Evolutionary conservation across 2,329 filamentous ascomycete genomes (phyloP).

Genomic region (Stenocarpella maydis): DNA sequence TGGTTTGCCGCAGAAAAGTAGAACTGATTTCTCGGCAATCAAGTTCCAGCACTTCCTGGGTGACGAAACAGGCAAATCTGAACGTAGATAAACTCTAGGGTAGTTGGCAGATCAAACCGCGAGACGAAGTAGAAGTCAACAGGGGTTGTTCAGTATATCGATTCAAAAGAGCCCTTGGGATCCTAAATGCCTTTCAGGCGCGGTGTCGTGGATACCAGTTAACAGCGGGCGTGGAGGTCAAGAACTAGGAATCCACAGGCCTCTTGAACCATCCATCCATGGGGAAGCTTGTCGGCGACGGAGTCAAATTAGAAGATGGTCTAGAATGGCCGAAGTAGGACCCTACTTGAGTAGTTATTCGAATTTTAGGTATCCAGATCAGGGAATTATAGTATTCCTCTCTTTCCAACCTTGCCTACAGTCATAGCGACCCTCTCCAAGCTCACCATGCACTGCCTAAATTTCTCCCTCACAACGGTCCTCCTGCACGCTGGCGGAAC

Average conservation of each 20-base stretch:
- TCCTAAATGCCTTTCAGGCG: background rate
- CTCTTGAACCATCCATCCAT: slow-evolving; percentile 28
- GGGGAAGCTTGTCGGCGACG: slow-evolving; percentile 5
- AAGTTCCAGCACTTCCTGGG: background rate
- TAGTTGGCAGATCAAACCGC: background rate
- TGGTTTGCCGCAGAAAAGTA: background rate
- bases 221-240: background rate
- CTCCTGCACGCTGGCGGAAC: background rate
- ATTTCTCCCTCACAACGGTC: background rate
- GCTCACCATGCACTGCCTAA: background rate
- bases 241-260: background rate
- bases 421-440: background rate
- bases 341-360: too few relatives aligned
- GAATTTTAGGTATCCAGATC: background rate
- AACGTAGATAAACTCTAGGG: background rate
- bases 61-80: background rate
- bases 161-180: background rate
- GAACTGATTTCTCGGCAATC: background rate
- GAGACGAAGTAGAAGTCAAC: background rate
- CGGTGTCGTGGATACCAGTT: background rate
- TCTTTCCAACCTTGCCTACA: background rate
- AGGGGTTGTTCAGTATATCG: background rate
- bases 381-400: background rate
- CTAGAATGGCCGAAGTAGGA: background rate
- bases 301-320: slow-evolving; percentile 6